A percentile compares a stretch with the other conserved stretches of the same genome.
phyloP scores from a whole-genome alignment of 768 basidiomycete species.

The Hygrocybe coccinea region DNA sequence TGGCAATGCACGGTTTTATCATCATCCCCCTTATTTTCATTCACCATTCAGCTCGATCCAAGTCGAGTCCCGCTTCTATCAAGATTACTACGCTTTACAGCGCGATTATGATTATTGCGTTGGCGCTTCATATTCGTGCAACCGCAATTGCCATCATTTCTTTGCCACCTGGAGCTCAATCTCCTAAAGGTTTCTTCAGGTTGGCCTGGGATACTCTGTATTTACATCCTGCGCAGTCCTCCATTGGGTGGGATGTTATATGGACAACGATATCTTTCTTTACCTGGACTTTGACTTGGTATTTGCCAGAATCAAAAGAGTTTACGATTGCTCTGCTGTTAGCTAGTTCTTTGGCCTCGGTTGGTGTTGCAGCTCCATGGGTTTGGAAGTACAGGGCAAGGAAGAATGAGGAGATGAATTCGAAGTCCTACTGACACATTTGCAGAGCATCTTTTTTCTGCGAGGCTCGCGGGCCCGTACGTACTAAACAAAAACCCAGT shows the following conservation, averaged over 20 bases:
- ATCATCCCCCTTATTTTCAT: conserved; percentile 45
- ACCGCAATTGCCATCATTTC: conserved; percentile 22
- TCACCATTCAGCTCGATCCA: conserved; percentile 3
- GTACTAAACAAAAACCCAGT: too few relatives aligned
- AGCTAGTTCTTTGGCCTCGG: conserved; percentile 23
- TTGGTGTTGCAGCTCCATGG: conserved; percentile 26
- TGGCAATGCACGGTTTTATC: conserved; percentile 56
- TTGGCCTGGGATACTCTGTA: conserved; percentile 37
- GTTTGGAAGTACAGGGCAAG: conserved; percentile 1
- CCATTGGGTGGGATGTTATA: conserved; percentile 61
- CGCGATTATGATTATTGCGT: conserved; percentile 29
- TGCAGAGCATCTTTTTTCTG: too few relatives aligned
- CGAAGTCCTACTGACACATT: too few relatives aligned
- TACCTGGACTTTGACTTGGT: conserved; percentile 28
- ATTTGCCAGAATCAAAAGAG: background rate
- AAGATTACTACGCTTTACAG: conserved; percentile 32
- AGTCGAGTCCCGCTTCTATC: conserved; percentile 18
- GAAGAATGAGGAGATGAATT: background rate
- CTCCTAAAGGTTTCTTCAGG: conserved; percentile 19
- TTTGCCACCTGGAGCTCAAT: conserved; percentile 15
- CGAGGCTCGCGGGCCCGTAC: too few relatives aligned
- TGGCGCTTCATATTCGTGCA: conserved; percentile 34
- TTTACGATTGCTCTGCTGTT: conserved; percentile 20
- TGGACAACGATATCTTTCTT: conserved; percentile 48
- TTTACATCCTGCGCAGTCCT: conserved; percentile 57